Evolutionary conservation across 1,284 basidiomycete species (phyloP), one percentile per base, ranked within the genome.

Genomic region (Ceratobasidium sp.): DNA sequence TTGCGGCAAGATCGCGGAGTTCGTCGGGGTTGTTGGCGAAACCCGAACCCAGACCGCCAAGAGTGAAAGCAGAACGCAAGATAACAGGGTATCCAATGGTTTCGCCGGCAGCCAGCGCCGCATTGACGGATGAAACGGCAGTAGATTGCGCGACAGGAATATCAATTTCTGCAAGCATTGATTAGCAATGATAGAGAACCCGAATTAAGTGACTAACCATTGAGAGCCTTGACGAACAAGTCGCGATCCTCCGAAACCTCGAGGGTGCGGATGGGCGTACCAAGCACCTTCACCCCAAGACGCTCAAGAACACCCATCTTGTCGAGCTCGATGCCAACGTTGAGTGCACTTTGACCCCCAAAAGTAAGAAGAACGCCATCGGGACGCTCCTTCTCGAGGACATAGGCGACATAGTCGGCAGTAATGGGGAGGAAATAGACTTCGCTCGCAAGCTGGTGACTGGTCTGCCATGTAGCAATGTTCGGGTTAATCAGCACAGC

Each of bases 351-450:
- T 82, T 99, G 98, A 46, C 98, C 98, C 82, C 98, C 98, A 79
- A 99, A 99, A 8, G 98, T 99, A 75, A 99, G 88, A 41, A 99
- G 86, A 76, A 99, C 94, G 77, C 98, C 98, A 80, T 99, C 98
- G 0, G 98, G 98, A 13, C 96, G 88, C 83, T 99, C 98, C 85
- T 98, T 98, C 84, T 99, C 97, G 80, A 99, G 86, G 21, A 99
- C 95, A 80, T 98, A 98, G 76, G 97, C 96, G 74, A 99, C 98
- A 82, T 98, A 98, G 82, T 99, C 98, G 71, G 95, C 85, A 0
- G 97, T 98, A 79, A 99, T 91, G 73, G 98, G 98, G 59, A 99
- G 84, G 84, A 98, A 99, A 85, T 99, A 99, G 78, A 99, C 95
- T 81, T 98, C 94, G 18, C 91, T 92, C 41, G 98, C 98, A 75